Conservation (phyloP, 2,329 filamentous ascomycete species). For the Parafenestella ontariensis region DNA sequence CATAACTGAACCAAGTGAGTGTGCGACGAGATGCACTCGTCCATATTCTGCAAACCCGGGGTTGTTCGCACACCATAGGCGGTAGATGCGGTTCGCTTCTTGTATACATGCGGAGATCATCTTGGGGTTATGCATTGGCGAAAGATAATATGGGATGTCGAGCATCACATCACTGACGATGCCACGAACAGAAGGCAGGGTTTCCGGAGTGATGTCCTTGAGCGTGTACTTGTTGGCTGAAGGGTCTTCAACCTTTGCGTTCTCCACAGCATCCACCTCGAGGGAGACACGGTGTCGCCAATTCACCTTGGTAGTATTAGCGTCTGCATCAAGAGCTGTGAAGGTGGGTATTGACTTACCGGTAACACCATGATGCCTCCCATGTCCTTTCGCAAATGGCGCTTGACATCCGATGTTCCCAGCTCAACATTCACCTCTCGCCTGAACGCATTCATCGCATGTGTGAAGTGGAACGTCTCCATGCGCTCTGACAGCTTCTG, state of each 20-base stretch:
- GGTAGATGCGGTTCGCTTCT: constrained; percentile 95
- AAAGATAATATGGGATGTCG: constrained; percentile 97
- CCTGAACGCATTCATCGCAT: constrained; percentile 90
- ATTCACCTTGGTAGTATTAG: constrained; percentile 65
- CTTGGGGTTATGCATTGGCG: constrained; percentile 84
- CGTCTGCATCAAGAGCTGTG: neutral
- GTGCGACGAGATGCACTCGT: constrained; percentile 88
- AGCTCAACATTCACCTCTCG: constrained; percentile 86
- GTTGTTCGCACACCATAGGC: constrained; percentile 93
- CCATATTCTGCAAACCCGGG: constrained; percentile 81
- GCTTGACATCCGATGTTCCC: constrained; percentile 74
- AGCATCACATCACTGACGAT: constrained; percentile 98
- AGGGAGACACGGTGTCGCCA: constrained; percentile 91
- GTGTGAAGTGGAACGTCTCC: constrained; percentile 96
- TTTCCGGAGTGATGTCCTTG: constrained; percentile 89
- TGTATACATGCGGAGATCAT: constrained; percentile 89
- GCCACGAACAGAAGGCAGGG: constrained; percentile 86
- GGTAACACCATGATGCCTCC: constrained; percentile 94
- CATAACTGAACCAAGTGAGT: constrained; percentile 95
- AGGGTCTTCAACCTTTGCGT: constrained; percentile 61
- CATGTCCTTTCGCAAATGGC: constrained; percentile 76
- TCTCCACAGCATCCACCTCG: constrained; percentile 71
- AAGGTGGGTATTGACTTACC: constrained; percentile 33
- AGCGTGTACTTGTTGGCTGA: constrained; percentile 70
- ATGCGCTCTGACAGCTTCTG: constrained; percentile 95